A percentile compares a stretch with the other conserved stretches of the same genome.
Conservation (phyloP, 768 basidiomycete species). For the Vararia minispora region DNA sequence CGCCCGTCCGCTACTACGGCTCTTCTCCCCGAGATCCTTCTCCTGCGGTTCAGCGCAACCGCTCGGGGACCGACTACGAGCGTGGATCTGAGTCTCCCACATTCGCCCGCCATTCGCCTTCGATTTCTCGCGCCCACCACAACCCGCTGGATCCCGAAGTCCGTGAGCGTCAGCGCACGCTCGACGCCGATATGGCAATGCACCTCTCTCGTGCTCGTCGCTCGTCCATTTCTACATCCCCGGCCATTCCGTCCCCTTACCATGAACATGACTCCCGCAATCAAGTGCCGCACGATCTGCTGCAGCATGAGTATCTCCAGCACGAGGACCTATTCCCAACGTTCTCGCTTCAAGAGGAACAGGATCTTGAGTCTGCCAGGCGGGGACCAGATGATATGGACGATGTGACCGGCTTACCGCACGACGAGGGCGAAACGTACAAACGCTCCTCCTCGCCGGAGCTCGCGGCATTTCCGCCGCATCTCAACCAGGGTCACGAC, state of each 20-base stretch:
- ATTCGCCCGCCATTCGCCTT: constrained; percentile 51
- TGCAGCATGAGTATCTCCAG: constrained; percentile 11
- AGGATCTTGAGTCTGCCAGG: constrained; percentile 30
- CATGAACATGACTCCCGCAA: constrained; percentile 23
- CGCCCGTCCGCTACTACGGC: too few relatives aligned
- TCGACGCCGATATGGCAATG: constrained; percentile 92
- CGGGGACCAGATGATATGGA: too few relatives aligned
- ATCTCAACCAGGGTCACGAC: constrained; percentile 26
- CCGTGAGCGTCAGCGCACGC: constrained; percentile 79
- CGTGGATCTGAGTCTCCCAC: too few relatives aligned
- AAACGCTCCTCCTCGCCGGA: background rate
- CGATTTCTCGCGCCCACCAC: constrained; percentile 47
- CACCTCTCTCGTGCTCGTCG: constrained; percentile 64
- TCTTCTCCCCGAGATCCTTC: too few relatives aligned
- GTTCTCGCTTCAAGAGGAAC: constrained; percentile 40
- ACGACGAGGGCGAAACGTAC: background rate
- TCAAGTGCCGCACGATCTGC: constrained; percentile 17
- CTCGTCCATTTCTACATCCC: constrained; percentile 33
- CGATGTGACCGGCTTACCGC: too few relatives aligned
- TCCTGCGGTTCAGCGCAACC: too few relatives aligned
- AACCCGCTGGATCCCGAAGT: constrained; percentile 65
- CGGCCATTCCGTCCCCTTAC: constrained; percentile 22
- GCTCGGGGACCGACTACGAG: too few relatives aligned
- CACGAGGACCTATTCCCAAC: constrained; percentile 25
- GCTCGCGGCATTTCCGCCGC: constrained; percentile 4